Evolutionary conservation across 352 stramenopile species (phyloP), one percentile per base, ranked within the genome.

Genomic region (Phytophthora pisi): DNA sequence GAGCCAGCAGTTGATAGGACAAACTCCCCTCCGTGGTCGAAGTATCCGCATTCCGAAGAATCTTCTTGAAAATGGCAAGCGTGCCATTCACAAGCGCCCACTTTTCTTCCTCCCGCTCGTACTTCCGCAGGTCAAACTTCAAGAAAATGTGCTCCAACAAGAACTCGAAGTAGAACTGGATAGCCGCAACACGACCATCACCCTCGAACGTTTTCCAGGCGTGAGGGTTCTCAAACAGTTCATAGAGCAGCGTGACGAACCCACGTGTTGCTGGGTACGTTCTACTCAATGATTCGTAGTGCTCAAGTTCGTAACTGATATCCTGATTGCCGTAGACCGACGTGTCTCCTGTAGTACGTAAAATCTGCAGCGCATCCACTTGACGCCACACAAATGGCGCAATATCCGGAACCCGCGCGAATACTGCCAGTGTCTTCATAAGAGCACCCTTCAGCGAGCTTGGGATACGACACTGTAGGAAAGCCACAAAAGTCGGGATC

Each of bases 131-230:
- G 53, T 94, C 82, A 66, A 94, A 93, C 71, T 96, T 94, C 23
- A 94, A 56, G 53, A 96, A 94, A 9, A 96, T 84, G 30, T 86
- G 80, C 43, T 95, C 85, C 24, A 95, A 59, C 51, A 94, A 65
- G 68, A 92, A 93, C 28, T 93, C 86, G 53, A 96, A 93, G 72
- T 96, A 96, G 57, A 81, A 83, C 64, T 94, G 86, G 31, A 92
- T 92, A 15, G 86, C 86, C n/a, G 81, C 77, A 6, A 93, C 73
- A 36, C 82, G 82, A 6, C 84, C 86, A 64, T 94, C 84, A 9
- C 84, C 82, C 66, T 92, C 86, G 28, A 92, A 89, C 15, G 85
- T 77, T 36, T 78, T 87, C 86, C 86, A 94, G 2, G 81, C 83
- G 20, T 89, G 78, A 47, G 82, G 84, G 57, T 91, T 90, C 45